These are phyloP conservation scores for Acanthamoeba divionensis DNA, from an alignment of 208 protist species.

Conservation along the genomic window DNA sequence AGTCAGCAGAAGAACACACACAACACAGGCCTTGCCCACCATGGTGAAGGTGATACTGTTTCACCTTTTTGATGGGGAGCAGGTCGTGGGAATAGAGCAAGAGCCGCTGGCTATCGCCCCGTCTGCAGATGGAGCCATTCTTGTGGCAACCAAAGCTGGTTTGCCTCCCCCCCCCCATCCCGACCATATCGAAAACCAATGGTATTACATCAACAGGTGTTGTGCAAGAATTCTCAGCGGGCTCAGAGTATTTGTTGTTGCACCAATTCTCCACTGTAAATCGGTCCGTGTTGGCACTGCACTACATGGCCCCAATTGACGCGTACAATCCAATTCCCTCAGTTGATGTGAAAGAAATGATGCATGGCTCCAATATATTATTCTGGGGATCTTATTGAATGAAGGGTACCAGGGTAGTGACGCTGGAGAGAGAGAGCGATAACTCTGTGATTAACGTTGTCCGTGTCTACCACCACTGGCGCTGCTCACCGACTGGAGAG, in stretches of 20 bases:
- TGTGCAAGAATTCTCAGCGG: background rate
- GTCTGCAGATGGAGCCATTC: background rate
- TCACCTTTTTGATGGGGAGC: constrained; percentile 44
- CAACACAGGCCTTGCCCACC: too few relatives aligned
- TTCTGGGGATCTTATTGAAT: too few relatives aligned
- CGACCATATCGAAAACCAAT: background rate
- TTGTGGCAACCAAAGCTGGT: constrained; percentile 25
- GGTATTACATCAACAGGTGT: background rate
- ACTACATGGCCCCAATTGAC: background rate
- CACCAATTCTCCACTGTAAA: background rate
- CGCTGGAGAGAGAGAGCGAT: constrained; percentile 25
- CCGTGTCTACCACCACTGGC: background rate
- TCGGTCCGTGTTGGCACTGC: background rate
- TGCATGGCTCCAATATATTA: too few relatives aligned
- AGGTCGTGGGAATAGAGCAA: constrained; percentile 42
- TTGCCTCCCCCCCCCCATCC: background rate
- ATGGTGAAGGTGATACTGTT: constrained; percentile 54
- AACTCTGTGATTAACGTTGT: constrained; percentile 20
- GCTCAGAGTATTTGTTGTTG: background rate
- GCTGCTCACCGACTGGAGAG: too few relatives aligned
- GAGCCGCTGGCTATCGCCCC: background rate
- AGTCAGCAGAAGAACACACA: background rate
- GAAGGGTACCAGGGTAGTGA: constrained; percentile 48
- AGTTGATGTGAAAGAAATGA: background rate
- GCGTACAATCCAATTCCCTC: background rate